Evolutionary conservation across 169 alveolate species (phyloP).

Genomic region (Babesia ovis): DNA sequence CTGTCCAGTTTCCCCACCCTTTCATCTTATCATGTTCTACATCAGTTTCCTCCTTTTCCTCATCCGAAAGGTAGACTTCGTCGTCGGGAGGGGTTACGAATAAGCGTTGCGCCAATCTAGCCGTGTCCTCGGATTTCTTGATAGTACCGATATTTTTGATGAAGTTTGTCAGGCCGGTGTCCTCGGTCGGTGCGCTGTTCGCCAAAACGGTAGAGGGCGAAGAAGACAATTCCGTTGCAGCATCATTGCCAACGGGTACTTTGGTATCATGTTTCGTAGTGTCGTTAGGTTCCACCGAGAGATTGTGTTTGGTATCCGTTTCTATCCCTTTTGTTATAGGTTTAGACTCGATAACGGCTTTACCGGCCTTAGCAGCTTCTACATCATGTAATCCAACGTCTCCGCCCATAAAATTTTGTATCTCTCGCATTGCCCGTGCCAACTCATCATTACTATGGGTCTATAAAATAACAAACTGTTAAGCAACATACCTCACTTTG

Average conservation of each 20-base stretch:
- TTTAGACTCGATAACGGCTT: neutral
- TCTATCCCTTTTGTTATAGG: neutral
- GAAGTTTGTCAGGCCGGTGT: slow-evolving; percentile 35
- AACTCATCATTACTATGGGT: slow-evolving; percentile 40
- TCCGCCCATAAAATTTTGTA: slow-evolving; percentile 14
- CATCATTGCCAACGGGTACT: neutral
- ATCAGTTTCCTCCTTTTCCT: slow-evolving; percentile 27
- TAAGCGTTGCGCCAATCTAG: slow-evolving; percentile 30
- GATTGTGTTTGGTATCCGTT: neutral
- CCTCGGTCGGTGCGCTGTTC: slow-evolving; percentile 5
- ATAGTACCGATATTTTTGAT: slow-evolving; percentile 27
- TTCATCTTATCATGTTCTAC: slow-evolving; percentile 15
- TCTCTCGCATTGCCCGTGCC: slow-evolving; percentile 28
- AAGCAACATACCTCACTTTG: too few species aligned
- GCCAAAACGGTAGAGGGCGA: neutral
- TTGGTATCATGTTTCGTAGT: neutral
- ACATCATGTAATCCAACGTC: neutral
- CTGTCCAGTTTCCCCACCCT: slow-evolving; percentile 71
- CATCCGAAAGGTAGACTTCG: slow-evolving; percentile 45
- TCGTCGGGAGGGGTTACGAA: slow-evolving; percentile 61
- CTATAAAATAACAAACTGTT: too few species aligned
- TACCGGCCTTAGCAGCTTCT: neutral
- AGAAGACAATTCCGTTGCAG: neutral
- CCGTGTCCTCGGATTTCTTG: slow-evolving; percentile 23
- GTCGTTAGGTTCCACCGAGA: neutral